These are phyloP conservation scores for Ettlia oleoabundans DNA, from an alignment of 139 green algal species.

Conservation along the genomic window DNA sequence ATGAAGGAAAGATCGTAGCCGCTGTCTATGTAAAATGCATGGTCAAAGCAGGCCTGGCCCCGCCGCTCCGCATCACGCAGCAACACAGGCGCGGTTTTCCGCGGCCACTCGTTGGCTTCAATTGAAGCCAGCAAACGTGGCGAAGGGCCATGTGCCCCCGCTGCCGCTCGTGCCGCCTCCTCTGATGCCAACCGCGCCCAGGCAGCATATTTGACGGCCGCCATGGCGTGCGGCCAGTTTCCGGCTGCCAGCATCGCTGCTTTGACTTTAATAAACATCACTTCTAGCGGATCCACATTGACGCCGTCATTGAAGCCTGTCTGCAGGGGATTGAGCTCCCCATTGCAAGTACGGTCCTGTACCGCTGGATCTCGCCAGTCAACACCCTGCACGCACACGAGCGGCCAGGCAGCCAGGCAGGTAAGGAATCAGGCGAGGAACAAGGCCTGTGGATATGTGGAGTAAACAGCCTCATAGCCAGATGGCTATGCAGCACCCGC, in stretches of 20 bases:
- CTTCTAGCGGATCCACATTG: conserved; percentile 73
- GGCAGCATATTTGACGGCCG: conserved; percentile 40
- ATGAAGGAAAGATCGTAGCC: conserved; percentile 46
- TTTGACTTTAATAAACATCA: conserved; percentile 87
- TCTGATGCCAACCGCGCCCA: conserved; percentile 28
- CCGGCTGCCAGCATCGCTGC: conserved; percentile 48
- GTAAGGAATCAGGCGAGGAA: too few species aligned
- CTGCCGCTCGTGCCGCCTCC: background rate
- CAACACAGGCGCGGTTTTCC: background rate
- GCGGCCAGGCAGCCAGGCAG: too few species aligned
- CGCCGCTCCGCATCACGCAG: conserved; percentile 37
- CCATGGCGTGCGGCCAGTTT: conserved; percentile 22
- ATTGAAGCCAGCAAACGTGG: background rate
- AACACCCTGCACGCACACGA: conserved; percentile 10
- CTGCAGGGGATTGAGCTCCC: conserved; percentile 49
- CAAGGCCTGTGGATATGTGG: too few species aligned
- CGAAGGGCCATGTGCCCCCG: background rate
- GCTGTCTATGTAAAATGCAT: conserved; percentile 46
- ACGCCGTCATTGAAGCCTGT: conserved; percentile 68
- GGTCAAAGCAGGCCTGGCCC: conserved; percentile 54
- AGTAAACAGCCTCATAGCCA: too few species aligned
- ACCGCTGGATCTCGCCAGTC: conserved; percentile 31
- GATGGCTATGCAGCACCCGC: too few species aligned
- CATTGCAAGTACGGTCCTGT: conserved; percentile 30
- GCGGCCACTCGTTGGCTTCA: conserved; percentile 38